Evolutionary conservation across 179 eudicot species (phyloP).

Genomic region (Silene vulgaris): DNA sequence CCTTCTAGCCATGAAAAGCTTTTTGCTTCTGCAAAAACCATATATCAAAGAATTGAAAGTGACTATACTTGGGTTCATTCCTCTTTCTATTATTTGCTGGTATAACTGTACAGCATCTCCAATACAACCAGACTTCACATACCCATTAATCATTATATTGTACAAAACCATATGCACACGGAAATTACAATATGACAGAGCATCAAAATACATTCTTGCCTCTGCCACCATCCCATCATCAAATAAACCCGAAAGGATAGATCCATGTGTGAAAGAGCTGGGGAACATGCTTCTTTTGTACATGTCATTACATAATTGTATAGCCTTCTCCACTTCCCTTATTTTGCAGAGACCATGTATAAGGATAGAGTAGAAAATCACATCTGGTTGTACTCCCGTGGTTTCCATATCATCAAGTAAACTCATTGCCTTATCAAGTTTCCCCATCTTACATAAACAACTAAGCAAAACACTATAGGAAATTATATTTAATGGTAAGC

Average conservation of each 20-base stretch:
- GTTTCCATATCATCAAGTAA: slow-evolving; percentile 57
- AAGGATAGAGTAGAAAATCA: slow-evolving; percentile 52
- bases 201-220: slow-evolving; percentile 56
- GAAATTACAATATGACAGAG: slow-evolving; percentile 35
- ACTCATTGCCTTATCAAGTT: slow-evolving; percentile 43
- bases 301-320: slow-evolving; percentile 51
- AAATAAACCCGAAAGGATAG: slow-evolving; percentile 55
- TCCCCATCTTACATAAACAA: slow-evolving; percentile 60
- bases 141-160: slow-evolving; percentile 71
- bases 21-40: slow-evolving; percentile 60
- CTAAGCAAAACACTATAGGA: slow-evolving; percentile 54
- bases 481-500: slow-evolving; percentile 40
- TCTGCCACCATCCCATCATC: slow-evolving; percentile 46
- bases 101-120: slow-evolving; percentile 50
- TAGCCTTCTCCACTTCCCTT: slow-evolving; percentile 54
- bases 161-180: slow-evolving; percentile 46
- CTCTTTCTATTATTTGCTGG: slow-evolving; percentile 41
- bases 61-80: slow-evolving; percentile 56
- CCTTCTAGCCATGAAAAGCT: slow-evolving; percentile 41
- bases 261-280: slow-evolving; percentile 38
- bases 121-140: slow-evolving; percentile 54
- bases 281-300: slow-evolving; percentile 43
- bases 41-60: slow-evolving; percentile 76
- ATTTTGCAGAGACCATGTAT: slow-evolving; percentile 66
- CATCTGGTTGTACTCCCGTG: slow-evolving; percentile 51